Conservation (phyloP, 139 green algal genomes). For the Choricystis sp. region DNA sequence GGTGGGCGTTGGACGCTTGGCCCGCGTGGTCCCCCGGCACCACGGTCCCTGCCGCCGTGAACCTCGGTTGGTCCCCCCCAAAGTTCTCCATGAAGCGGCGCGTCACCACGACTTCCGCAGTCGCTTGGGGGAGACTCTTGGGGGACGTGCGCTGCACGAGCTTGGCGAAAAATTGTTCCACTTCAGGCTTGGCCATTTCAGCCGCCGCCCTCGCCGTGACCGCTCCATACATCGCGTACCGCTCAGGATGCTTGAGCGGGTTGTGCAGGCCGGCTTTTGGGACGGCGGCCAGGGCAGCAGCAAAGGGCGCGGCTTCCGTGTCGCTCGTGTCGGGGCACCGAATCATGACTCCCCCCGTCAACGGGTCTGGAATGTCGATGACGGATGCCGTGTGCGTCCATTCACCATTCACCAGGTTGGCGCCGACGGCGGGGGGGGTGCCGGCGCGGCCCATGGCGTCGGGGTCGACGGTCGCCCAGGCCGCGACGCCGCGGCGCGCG, state of each 20-base stretch:
- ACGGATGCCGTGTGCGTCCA: background rate
- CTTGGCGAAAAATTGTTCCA: conserved; percentile 65
- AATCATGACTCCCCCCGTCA: background rate
- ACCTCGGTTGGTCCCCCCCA: conserved; percentile 71
- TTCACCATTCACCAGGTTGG: background rate
- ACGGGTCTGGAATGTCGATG: background rate
- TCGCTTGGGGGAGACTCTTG: conserved; percentile 68
- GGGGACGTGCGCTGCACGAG: conserved; percentile 81
- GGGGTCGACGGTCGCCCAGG: background rate
- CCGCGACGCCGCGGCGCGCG: background rate
- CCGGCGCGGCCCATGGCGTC: background rate
- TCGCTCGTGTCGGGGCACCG: background rate
- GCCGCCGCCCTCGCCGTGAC: conserved; percentile 51
- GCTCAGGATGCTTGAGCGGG: conserved; percentile 76
- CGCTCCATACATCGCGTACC: conserved; percentile 79
- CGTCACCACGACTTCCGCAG: conserved; percentile 72
- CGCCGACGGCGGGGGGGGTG: background rate
- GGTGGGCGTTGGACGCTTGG: conserved; percentile 60
- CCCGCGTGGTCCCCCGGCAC: conserved; percentile 77
- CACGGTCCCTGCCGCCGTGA: conserved; percentile 68
- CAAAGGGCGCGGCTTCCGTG: conserved; percentile 31
- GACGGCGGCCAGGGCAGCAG: conserved; percentile 45
- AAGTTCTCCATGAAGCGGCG: conserved; percentile 94
- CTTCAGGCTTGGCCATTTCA: conserved; percentile 56
- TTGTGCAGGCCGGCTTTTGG: conserved; percentile 87